Evolutionary conservation across 352 stramenopile species (phyloP), one percentile per base, ranked within the genome.

Genomic region (Phytophthora hibernalis): DNA sequence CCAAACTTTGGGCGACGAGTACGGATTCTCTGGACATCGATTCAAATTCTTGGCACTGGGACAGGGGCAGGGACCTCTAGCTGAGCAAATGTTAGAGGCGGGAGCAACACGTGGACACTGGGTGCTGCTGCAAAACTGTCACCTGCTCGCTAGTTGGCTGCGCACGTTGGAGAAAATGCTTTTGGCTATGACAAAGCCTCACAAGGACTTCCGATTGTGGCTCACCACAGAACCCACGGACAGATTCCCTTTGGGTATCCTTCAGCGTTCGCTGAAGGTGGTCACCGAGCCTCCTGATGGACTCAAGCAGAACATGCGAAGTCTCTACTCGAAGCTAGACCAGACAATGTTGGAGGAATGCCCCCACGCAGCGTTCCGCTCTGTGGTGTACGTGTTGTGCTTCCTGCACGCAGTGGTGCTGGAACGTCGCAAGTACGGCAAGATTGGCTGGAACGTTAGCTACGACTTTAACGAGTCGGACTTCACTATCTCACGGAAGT

Each of bases 391-490:
- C 61, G 94, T 98, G 21, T 69, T 99, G n/a, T 97, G 92, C 43
- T 98, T 98, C 68, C 63, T 99, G 33, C 96, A 99, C 56, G 96
- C 96, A 0, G 96, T 99, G 7, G 92, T 99, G 22, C 80, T 98
- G 18, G 96, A 99, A 77, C 83, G 96, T 4, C 82, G 95, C 38
- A 99, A 99, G 70, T 99, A 98, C 57, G 96, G 96, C 51, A 98
- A 98, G 71, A 98, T 99, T 61, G 96, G 96, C 31, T 99, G 94
- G 92, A 99, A 99, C 61, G 95, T 98, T 18, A 94, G 85, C 70
- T 99, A 99, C 74, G 96, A 99, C 65, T 99, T 99, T 53, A 98
- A 98, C 72, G 96, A 98, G 70, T 98, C 91, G 20, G 96, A 99
- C 68, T 98, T 98, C 56, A 94, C 94, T 26, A 98, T 99, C 50